A percentile compares a stretch with the other conserved stretches of the same genome.
phyloP scores from a whole-genome alignment of 1,284 basidiomycete genomes.

The Cryptococcus sp. region DNA sequence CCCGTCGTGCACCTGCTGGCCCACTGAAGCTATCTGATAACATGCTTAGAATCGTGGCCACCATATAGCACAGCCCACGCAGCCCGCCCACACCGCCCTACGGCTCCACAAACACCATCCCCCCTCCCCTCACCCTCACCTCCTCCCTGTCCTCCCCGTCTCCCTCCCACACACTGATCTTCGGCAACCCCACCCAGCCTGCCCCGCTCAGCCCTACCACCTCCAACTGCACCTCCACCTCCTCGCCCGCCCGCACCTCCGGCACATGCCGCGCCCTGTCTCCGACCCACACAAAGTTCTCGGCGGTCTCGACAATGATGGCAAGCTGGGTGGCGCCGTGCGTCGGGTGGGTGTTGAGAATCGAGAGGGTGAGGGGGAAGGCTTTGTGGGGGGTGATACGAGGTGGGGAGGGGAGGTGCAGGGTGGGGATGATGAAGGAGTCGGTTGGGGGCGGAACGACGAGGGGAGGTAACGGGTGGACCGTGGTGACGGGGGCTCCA shows the following conservation, averaged over 20 bases:
- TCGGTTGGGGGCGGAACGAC: constrained; percentile 25
- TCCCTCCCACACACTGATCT: constrained; percentile 35
- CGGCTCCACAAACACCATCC: constrained; percentile 22
- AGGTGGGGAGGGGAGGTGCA: constrained; percentile 19
- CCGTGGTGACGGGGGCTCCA: constrained; percentile 3
- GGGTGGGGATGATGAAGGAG: constrained; percentile 29
- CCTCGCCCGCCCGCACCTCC: constrained; percentile 24
- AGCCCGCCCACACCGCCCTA: neutral
- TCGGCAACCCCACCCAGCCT: constrained; percentile 37
- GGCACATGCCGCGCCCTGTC: constrained; percentile 27
- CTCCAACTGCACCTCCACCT: constrained; percentile 20
- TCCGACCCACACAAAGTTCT: constrained; percentile 45
- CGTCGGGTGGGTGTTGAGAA: constrained; percentile 42
- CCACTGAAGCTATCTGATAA: no score
- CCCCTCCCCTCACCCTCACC: constrained; percentile 23
- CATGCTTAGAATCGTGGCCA: no score
- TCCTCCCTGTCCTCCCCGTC: constrained; percentile 32
- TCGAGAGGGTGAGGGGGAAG: constrained; percentile 30
- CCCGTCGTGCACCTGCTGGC: no score
- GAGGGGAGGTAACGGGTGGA: constrained; percentile 27
- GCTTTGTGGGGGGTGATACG: constrained; percentile 21
- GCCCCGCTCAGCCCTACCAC: constrained; percentile 27
- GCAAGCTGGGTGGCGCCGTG: constrained; percentile 17
- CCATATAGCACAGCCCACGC: no score
- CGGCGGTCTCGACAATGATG: constrained; percentile 38